Base-by-base conservation (phyloP, 345 rosid species). In the Linum trigynum region DNA sequence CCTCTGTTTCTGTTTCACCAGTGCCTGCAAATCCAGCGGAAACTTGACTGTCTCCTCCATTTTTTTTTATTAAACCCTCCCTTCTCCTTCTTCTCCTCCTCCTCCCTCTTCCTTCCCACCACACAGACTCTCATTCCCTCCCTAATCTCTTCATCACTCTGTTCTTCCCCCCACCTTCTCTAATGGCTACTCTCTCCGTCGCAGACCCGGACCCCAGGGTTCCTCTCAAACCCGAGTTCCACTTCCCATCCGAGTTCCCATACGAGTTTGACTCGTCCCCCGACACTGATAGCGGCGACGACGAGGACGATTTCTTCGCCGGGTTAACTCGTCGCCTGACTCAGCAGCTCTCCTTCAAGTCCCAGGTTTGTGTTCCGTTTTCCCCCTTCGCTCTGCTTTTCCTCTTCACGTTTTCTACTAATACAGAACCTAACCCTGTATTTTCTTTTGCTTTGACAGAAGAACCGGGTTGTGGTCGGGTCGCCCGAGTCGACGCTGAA, bases 191-290 rank as follows among this genome's bases (percentile, higher is more conserved):
- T 15, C 57, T 1, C 14, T n/a, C 39, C 11, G 9, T 59, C 37
- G 35, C 42, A 38, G 65, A 58, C 6, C 3, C 38, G 0, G 55
- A 65, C 12, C 65, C 69, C 17, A 63, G 69, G 69, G 58, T 73
- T 5, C 64, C 77, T 0, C n/a, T 64, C 14, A 59, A 59, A 15
- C 58, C 75, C 4, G 17, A 41, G 6, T 60, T 67, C n/a, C 5
- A 12, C 38, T 71, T 75, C 42, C 72, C 75, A 2, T 12, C 72
- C 17, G 78, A 75, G 78, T 71, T 75, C 35, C 78, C 75, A 8
- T 75, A 71, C 66, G 78, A 75, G 69, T 64, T 67, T 38, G 75
- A 71, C 69, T 63, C 72, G 2, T 61, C 62, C 6, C 32, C 65
- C 0, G 78, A 65, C 50, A 56, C 68, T 1, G 78, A 62, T 38